These are phyloP conservation scores for Paramecium sexaurelia DNA, from an alignment of 73 alveolate species.

Conservation along the genomic window DNA sequence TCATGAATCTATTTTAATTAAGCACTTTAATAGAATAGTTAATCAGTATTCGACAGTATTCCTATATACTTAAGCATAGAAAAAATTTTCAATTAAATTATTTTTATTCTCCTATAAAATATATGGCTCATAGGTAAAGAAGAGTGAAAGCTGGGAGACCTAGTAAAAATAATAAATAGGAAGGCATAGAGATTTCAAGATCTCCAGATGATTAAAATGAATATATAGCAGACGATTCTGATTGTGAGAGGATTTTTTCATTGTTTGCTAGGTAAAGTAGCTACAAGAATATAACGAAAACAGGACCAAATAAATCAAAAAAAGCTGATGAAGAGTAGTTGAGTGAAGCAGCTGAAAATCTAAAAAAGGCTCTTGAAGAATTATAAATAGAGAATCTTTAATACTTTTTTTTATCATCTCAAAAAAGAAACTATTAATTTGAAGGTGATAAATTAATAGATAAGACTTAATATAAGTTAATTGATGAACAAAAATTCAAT, in stretches of 20 bases:
- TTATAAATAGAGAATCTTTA: background rate
- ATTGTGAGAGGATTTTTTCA: background rate
- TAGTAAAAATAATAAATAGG: background rate
- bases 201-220: background rate
- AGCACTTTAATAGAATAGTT: too few relatives aligned
- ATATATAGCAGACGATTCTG: constrained; percentile 17
- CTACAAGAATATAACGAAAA: background rate
- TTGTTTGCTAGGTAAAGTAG: background rate
- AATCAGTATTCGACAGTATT: too few relatives aligned
- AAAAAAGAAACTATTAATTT: background rate
- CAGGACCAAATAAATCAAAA: background rate
- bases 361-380: background rate
- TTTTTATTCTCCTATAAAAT: too few relatives aligned
- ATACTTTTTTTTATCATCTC: background rate
- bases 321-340: background rate
- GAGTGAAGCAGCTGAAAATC: background rate
- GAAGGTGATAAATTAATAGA: background rate
- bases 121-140: background rate
- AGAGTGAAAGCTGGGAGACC: background rate
- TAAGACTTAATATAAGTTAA: background rate
- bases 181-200: background rate
- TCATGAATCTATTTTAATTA: too few relatives aligned
- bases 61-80: too few relatives aligned
- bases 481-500: background rate
- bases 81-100: too few relatives aligned